These are phyloP conservation scores for Neofusicoccum kwambonambiense DNA, from an alignment of 2,329 filamentous ascomycete species.

Conservation along the genomic window DNA sequence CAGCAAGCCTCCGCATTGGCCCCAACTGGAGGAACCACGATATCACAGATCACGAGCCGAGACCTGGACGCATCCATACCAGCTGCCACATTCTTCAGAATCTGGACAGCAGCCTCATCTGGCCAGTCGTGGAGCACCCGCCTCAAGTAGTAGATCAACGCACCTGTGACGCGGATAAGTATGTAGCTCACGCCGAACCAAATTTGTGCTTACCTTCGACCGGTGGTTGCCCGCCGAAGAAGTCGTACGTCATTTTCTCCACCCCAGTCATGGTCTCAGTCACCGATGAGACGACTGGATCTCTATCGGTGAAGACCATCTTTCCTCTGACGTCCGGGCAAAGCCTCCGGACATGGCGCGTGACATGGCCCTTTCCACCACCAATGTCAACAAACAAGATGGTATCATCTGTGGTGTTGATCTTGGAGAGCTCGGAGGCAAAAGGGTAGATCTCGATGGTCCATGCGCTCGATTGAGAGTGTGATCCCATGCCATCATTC, in stretches of 20 bases:
- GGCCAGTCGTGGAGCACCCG: background rate
- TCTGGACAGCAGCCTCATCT: background rate
- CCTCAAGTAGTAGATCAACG: background rate
- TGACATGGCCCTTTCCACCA: slow-evolving; percentile 20
- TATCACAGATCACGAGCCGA: background rate
- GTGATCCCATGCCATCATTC: slow-evolving; percentile 20
- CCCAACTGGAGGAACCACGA: background rate
- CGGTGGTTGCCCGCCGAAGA: slow-evolving; percentile 30
- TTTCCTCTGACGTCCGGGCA: slow-evolving; percentile 16
- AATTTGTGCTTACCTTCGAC: slow-evolving; percentile 23
- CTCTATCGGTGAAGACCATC: slow-evolving; percentile 29
- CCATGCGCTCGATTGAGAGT: slow-evolving; percentile 13
- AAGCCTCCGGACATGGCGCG: slow-evolving; percentile 8
- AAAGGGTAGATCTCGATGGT: slow-evolving; percentile 18
- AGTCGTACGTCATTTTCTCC: slow-evolving; percentile 29
- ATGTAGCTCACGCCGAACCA: background rate
- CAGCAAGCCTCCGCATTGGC: background rate
- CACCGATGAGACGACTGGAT: slow-evolving; percentile 23
- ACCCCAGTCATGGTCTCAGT: slow-evolving; percentile 19
- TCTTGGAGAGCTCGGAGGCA: background rate
- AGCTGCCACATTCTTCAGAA: background rate
- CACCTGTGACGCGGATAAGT: background rate
- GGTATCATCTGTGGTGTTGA: slow-evolving; percentile 1
- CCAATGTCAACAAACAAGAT: slow-evolving; percentile 21
- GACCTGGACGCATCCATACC: background rate